Base-by-base conservation (phyloP, 768 basidiomycete species). In the Xerocomus spinulosus region DNA sequence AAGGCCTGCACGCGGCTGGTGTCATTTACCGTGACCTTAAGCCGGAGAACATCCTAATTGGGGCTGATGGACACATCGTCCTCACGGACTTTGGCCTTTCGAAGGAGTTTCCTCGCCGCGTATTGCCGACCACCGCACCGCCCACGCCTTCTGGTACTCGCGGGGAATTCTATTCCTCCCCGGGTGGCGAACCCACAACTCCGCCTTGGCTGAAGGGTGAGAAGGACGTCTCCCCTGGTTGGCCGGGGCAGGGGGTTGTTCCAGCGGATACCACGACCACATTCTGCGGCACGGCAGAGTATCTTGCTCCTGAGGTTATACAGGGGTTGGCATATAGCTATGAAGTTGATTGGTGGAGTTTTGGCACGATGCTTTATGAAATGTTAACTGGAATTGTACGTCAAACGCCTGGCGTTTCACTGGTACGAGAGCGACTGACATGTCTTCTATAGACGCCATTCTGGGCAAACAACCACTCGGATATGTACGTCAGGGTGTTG, bases 1-100 rank as follows among this genome's bases (percentile, higher is more conserved):
- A 96, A 69, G 92, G 93, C 32, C 76, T 99, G 33, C 95, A 98
- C 61, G 81, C 83, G 13, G 85, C 87, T 5, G 95, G 95, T 32
- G 92, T 99, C 62, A 93, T 99, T 70, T 95, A 97, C 69, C 87
- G 96, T 41, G 94, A 97, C 65, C 82, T 97, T 53, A 97, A 97
- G 63, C 94, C 94, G 1, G 94, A 97, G 71, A 93, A 93, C 69
- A 90, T 98, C 57, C 82, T 99, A 46, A 94, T 99, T 56, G 90
- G 89, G 42, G 80, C 81, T 2, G 88, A 93, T 57, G 96, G 96
- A 1, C 96, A 99, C 65, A 92, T 97, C 54, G 92, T 98, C 34
- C 76, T 99, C 29, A 97, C 94, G 21, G 96, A 98, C 71, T 99
- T 99, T 61, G 96, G 96, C 21, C 75, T 92, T 17, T 92, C 90